Evolutionary conservation across 306 rosid species (phyloP).

Genomic region (Pterocarpus santalinus): DNA sequence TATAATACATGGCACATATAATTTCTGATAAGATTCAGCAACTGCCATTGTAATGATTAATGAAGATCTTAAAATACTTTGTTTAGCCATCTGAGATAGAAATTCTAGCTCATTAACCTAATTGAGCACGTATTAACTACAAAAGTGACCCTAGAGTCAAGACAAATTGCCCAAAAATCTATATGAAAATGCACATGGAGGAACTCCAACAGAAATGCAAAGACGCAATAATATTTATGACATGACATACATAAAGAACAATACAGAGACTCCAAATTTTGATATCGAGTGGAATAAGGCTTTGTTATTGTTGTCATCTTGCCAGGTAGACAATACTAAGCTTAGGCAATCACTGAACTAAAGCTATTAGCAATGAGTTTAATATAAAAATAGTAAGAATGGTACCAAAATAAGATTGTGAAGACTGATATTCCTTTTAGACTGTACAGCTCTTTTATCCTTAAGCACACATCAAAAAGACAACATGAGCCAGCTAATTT

Average conservation of each 20-base stretch:
- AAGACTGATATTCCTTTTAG: not conserved
- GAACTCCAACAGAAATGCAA: conserved; percentile 19
- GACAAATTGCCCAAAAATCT: conserved; percentile 17
- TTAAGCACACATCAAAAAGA: not conserved
- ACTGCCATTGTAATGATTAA: not conserved
- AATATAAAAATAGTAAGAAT: conserved; percentile 39
- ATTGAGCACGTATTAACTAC: conserved; percentile 20
- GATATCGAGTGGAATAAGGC: conserved; percentile 6
- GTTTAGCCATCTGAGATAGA: conserved; percentile 20
- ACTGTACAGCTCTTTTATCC: conserved; percentile 13
- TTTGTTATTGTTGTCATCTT: conserved; percentile 1
- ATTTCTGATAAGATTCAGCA: conserved; percentile 25
- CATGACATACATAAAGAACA: conserved; percentile 19
- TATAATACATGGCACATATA: not conserved
- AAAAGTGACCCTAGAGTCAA: conserved; percentile 18
- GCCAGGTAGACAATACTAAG: conserved; percentile 15
- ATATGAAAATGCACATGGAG: conserved; percentile 6
- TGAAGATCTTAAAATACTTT: conserved; percentile 16
- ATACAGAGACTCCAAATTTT: conserved; percentile 1
- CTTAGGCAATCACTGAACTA: not conserved
- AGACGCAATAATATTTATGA: conserved; percentile 8
- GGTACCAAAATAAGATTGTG: not conserved
- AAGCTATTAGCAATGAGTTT: conserved; percentile 11
- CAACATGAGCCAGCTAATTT: conserved; percentile 9
- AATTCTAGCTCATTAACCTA: conserved; percentile 32